Conservation (phyloP, 441 rosid species). For the Aleurites moluccanus region DNA sequence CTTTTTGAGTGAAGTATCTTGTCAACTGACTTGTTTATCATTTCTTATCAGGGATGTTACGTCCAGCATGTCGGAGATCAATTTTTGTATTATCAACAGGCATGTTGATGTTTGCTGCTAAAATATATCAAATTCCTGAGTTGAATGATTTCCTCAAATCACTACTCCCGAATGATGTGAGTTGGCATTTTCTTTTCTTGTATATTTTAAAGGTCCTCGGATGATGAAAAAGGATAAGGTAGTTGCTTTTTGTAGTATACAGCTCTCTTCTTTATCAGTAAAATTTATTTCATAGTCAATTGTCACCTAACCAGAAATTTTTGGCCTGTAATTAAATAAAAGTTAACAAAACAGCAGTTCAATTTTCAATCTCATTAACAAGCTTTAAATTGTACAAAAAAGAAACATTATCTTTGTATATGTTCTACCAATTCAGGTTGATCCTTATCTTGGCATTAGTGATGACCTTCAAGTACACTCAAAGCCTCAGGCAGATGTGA, state of each 20-base stretch:
- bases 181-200: conserved; percentile 31
- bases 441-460: conserved; percentile 72
- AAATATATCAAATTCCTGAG: conserved; percentile 63
- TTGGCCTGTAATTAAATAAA: background rate
- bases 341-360: background rate
- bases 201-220: background rate
- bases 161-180: conserved; percentile 56
- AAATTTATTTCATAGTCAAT: background rate
- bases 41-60: conserved; percentile 52
- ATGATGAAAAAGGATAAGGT: background rate
- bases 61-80: conserved; percentile 65
- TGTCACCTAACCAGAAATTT: background rate
- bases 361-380: background rate
- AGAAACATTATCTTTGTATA: background rate
- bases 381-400: background rate
- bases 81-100: conserved; percentile 56
- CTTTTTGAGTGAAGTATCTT: conserved; percentile 14
- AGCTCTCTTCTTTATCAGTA: background rate
- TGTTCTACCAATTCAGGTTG: conserved; percentile 54
- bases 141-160: conserved; percentile 57
- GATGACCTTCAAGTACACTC: conserved; percentile 69
- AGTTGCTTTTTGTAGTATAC: background rate
- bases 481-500: conserved; percentile 62
- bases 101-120: conserved; percentile 81
- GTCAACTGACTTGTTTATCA: conserved; percentile 15